Base-by-base conservation (phyloP, 139 green algal genomes). In the Choricystis sp. region DNA sequence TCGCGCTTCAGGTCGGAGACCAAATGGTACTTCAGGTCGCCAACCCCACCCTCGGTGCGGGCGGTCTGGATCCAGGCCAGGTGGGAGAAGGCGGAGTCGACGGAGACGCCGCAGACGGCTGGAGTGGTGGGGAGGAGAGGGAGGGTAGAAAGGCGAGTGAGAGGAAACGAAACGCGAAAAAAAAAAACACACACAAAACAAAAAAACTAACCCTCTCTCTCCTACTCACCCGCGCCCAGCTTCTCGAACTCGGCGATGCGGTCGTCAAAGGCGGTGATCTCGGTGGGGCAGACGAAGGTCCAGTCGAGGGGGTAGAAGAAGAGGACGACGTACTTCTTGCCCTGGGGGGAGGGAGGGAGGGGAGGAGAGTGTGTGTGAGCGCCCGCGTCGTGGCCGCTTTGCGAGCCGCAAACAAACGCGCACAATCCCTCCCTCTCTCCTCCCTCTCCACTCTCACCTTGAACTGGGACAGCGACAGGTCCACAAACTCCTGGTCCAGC, bases 281-380 rank as follows among this genome's bases (percentile, higher is more conserved):
- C 92, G 14, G 91, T 98, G 24, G 91, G 91, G 83, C 87, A 84
- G 14, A 84, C 80, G 65, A 95, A 94, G 64, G 90, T 96, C 78
- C 96, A 97, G 73, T 96, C 89, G 59, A 96, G 75, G 19, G 89
- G 89, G 82, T 97, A 98, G 85, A 98, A 98, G 81, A 97, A 96
- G 1, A 98, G 83, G n/a, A 97, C 78, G 3, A 98, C 88, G 71
- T 98, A 97, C 81, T 98, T 95, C 40, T 52, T 52, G 40, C 40
- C 40, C 40, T 52, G 40, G 9, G 9, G 40, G 40, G 26, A 48
- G 19, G 58, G 23, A 48, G 20, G n/a, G 58, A 4, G 22, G 58
- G 19, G 58, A 20, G 24, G 22, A 31, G 24, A 26, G 4, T 9
- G 27, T 63, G n/a, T n/a, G n/a, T 63, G 5, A 63, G 56, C 56